Base-by-base conservation (phyloP, 179 eudicot genomes). In the Heliamphora pulchella region DNA sequence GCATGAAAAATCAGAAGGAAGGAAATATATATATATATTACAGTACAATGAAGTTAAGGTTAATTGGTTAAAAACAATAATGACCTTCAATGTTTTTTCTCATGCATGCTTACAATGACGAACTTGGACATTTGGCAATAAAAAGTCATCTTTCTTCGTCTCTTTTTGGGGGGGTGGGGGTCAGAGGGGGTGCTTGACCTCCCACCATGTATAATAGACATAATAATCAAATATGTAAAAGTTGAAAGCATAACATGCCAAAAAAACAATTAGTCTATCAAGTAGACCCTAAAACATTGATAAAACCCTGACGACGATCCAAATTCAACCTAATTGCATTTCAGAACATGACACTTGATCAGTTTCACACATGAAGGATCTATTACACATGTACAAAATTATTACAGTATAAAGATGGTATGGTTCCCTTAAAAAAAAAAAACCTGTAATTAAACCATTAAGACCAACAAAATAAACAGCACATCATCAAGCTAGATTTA, bases 321-420 rank as follows among this genome's bases (percentile, higher is more conserved):
- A 47, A 55, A 59, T 65, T 80, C 73, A 54, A 63, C 65, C 68
- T 68, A 71, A 75, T 67, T 50, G 76, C 57, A 22, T 76, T 69
- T 80, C 79, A 76, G 50, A 20, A 76, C 50, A 71, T 53, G 81
- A 80, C 54, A 78, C 68, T 14, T 48, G 61, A 83, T 75, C 69
- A 80, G 81, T 82, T 73, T 81, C 81, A 77, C 83, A 74, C 82
- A 72, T 43, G 46, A 76, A 68, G 63, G 80, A 78, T 74, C 74
- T 86, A 89, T 71, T 31, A 82, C 75, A 82, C 91, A 91, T 90
- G 83, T 89, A 91, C 93, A 91, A 85, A 71, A 82, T 87, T 88
- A 90, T 89, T 89, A 84, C 90, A 88, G 83, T 88, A 82, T 86
- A 63, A 1, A 43, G 85, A 78, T 81, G 79, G 48, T 51, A 83